Conservation (phyloP, 345 rosid species). For the Brassica carinata region DNA sequence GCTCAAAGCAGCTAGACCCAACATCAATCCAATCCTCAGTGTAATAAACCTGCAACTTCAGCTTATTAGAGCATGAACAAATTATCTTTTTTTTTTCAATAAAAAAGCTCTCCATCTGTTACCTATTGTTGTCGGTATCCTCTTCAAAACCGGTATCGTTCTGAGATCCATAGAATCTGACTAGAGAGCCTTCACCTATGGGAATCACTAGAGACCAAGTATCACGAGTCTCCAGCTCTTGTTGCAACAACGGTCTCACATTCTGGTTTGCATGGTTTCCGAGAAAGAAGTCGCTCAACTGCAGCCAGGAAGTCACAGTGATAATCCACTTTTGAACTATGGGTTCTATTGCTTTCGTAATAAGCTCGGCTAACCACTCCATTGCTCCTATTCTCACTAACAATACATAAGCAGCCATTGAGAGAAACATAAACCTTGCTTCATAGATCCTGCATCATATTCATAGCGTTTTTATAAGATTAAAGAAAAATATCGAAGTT, state of each 20-base stretch:
- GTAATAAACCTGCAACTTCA: not conserved
- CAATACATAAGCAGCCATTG: not conserved
- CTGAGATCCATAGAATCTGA: not conserved
- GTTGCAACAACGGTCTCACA: slow-evolving; percentile 9
- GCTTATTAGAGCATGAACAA: not conserved
- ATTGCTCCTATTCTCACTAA: not conserved
- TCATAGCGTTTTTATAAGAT: not conserved
- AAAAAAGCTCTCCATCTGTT: not conserved
- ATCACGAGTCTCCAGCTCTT: not conserved
- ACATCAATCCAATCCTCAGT: slow-evolving; percentile 8
- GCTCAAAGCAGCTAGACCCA: slow-evolving; percentile 18
- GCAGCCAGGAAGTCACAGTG: slow-evolving; percentile 21
- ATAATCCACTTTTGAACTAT: slow-evolving; percentile 15
- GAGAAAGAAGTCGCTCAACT: slow-evolving; percentile 23
- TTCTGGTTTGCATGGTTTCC: slow-evolving; percentile 7
- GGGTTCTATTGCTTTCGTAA: not conserved
- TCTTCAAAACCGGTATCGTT: not conserved
- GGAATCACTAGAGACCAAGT: not conserved
- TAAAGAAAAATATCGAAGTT: not conserved
- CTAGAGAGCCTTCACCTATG: slow-evolving; percentile 12
- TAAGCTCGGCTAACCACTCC: not conserved
- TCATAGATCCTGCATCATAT: slow-evolving; percentile 14
- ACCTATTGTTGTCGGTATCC: slow-evolving; percentile 5
- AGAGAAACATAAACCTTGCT: not conserved
- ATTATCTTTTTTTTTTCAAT: not conserved